Percentiles rank a stretch among this genome's conserved stretches.
phyloP scores from a whole-genome alignment of 2,329 filamentous ascomycete species.

The Fusarium brachygibbosum region DNA sequence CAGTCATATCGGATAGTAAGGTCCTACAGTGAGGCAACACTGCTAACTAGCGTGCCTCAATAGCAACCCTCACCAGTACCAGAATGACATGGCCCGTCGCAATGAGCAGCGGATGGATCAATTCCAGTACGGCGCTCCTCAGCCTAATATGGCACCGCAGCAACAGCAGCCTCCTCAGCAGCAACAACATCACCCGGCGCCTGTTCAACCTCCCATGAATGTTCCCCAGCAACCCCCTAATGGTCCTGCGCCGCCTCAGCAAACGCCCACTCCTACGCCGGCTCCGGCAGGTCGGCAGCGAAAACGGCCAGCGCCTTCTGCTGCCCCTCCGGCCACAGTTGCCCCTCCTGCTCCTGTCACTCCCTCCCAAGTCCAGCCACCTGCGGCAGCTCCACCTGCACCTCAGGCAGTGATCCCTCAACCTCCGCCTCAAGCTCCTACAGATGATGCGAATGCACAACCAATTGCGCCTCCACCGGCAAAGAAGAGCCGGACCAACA shows the following conservation, averaged over 20 bases:
- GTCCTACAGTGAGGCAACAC: conserved; percentile 43
- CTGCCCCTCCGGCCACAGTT: conserved; percentile 56
- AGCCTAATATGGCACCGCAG: conserved; percentile 56
- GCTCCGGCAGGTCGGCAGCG: conserved; percentile 56
- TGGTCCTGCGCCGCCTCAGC: conserved; percentile 52
- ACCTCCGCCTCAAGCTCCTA: conserved; percentile 49
- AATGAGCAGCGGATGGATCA: conserved; percentile 59
- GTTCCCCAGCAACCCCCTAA: conserved; percentile 58
- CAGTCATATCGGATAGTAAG: conserved; percentile 47
- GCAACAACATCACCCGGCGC: conserved; percentile 56
- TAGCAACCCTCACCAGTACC: conserved; percentile 63
- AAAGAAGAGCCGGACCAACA: conserved; percentile 98
- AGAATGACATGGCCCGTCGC: conserved; percentile 64
- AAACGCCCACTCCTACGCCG: conserved; percentile 57
- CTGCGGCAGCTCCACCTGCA: conserved; percentile 49
- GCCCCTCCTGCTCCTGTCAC: conserved; percentile 53
- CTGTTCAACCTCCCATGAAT: conserved; percentile 56
- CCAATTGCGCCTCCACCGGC: conserved; percentile 65
- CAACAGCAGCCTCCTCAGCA: conserved; percentile 53
- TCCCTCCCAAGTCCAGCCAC: conserved; percentile 52
- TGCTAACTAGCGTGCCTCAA: conserved; percentile 50
- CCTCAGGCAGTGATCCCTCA: conserved; percentile 49
- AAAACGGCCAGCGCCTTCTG: conserved; percentile 58
- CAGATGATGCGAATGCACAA: conserved; percentile 52
- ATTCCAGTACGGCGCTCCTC: conserved; percentile 58